A percentile compares a stretch with the other conserved stretches of the same genome.
phyloP scores from a whole-genome alignment of 257 asterid genomes.

The Sherardia arvensis region DNA sequence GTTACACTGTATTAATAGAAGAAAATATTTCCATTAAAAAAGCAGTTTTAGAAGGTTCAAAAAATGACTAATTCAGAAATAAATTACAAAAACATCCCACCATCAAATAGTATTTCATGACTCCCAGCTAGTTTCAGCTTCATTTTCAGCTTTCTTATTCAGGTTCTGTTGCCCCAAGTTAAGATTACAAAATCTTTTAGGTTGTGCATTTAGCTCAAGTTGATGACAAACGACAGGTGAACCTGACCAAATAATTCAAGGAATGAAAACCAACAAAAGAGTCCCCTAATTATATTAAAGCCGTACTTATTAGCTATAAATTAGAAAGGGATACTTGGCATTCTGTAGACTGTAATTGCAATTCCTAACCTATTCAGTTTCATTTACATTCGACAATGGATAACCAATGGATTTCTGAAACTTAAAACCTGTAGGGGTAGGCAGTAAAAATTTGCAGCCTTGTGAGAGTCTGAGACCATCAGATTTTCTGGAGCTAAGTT shows the following conservation, averaged over 20 bases:
- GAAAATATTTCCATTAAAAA: too few species aligned
- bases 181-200: neutral
- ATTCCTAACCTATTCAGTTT: neutral
- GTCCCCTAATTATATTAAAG: neutral
- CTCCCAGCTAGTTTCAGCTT: neutral
- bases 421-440: constrained; percentile 70
- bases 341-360: neutral
- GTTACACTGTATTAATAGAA: too few species aligned
- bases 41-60: neutral
- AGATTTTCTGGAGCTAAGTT: constrained; percentile 65
- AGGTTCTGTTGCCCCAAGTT: neutral
- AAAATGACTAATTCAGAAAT: neutral
- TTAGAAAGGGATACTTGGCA: neutral
- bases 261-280: neutral
- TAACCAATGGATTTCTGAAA: neutral
- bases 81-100: neutral
- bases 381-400: neutral
- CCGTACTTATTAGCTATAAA: neutral
- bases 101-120: neutral
- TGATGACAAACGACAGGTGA: neutral
- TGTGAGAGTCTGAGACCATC: constrained; percentile 52
- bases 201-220: neutral
- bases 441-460: constrained; percentile 73
- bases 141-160: neutral
- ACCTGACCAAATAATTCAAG: neutral